Percentiles rank a stretch among this genome's conserved stretches.
Evolutionary conservation across 2,329 filamentous ascomycete genomes (phyloP).

Genomic region (Colletotrichum siamense): DNA sequence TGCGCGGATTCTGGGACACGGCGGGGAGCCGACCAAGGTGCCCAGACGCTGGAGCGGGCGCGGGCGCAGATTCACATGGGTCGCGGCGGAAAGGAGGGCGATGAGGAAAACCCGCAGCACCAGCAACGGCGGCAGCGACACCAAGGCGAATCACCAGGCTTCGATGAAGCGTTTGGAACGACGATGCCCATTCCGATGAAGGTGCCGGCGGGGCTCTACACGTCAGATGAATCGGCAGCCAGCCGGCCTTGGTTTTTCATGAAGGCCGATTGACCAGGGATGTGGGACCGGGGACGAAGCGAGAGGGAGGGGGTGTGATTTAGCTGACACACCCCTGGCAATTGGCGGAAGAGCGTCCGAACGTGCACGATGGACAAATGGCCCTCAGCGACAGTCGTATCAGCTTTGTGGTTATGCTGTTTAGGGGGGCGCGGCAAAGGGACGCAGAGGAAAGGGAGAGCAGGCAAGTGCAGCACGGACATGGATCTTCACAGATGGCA

Average conservation of each 20-base stretch:
- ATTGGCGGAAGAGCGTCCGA: neutral
- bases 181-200: constrained; percentile 69
- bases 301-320: constrained; percentile 1
- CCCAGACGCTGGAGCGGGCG: constrained; percentile 2
- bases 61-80: constrained; percentile 19
- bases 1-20: constrained; percentile 12
- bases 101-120: constrained; percentile 5
- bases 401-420: neutral
- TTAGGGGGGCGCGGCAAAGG: neutral
- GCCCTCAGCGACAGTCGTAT: neutral
- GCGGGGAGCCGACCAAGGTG: constrained; percentile 21
- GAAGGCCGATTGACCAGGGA: constrained; percentile 12
- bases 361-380: neutral
- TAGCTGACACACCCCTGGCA: neutral
- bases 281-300: neutral
- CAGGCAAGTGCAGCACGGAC: neutral
- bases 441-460: neutral
- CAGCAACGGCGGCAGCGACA: neutral
- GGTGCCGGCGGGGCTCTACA: constrained; percentile 60
- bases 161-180: constrained; percentile 5
- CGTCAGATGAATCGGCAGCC: constrained; percentile 28
- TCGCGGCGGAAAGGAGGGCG: constrained; percentile 19
- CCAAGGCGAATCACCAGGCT: constrained; percentile 2
- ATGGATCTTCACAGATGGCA: constrained; percentile 10
- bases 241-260: constrained; percentile 48